A percentile compares a stretch with the other conserved stretches of the same genome.
Evolutionary conservation across 306 rosid species (phyloP).

Genomic region (Casuarina equisetifolia): DNA sequence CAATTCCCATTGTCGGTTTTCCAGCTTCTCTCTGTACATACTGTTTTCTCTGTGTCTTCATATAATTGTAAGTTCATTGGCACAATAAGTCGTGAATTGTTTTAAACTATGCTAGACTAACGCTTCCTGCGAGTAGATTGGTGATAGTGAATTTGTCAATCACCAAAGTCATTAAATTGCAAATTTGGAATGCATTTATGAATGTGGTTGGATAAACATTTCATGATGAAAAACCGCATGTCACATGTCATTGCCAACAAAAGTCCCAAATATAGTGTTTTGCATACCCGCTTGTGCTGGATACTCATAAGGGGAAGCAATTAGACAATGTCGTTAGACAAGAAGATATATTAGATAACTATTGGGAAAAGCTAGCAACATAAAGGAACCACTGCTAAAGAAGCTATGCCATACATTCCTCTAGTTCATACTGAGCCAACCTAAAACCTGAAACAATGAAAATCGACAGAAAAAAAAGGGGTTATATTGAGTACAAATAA

Average conservation of each 20-base stretch:
- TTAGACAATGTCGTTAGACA: background rate
- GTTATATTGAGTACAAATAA: background rate
- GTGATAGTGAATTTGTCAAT: background rate
- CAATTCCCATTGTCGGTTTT: conserved; percentile 4
- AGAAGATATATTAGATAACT: conserved; percentile 15
- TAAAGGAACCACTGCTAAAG: conserved; percentile 15
- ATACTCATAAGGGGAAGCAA: conserved; percentile 4
- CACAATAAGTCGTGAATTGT: background rate
- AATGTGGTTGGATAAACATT: too few species aligned
- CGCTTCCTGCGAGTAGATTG: too few species aligned
- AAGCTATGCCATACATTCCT: conserved; percentile 16
- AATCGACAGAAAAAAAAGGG: background rate
- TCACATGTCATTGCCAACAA: background rate
- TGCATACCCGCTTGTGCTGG: background rate
- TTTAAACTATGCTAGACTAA: background rate
- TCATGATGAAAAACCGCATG: background rate
- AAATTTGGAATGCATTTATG: too few species aligned
- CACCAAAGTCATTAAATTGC: background rate
- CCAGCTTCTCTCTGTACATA: conserved; percentile 29
- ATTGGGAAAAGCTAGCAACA: conserved; percentile 23
- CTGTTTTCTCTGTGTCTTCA: conserved; percentile 4
- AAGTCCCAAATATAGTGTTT: background rate
- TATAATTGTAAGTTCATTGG: conserved; percentile 5
- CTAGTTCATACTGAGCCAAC: conserved; percentile 13
- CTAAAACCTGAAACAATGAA: background rate